A percentile compares a stretch with the other conserved stretches of the same genome.
These are phyloP conservation scores for Lipomyces yamanashiensis DNA, from an alignment of 805 yeast species.

Conservation along the genomic window DNA sequence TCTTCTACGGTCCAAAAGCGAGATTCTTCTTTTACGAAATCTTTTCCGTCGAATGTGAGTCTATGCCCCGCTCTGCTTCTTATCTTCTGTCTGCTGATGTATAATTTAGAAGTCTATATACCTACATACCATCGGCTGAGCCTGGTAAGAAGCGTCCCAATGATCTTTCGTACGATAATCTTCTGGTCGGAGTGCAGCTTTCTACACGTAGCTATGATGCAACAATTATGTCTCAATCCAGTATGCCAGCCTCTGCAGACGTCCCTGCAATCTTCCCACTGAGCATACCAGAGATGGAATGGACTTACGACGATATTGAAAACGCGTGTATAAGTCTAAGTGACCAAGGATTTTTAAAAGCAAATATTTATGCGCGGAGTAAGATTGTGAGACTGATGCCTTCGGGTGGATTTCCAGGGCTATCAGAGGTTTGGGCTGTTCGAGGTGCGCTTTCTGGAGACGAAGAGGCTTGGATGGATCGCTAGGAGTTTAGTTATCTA, in stretches of 20 bases:
- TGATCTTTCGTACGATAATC: constrained; percentile 32
- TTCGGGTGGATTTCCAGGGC: constrained; percentile 26
- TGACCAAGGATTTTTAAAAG: constrained; percentile 46
- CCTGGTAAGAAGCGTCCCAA: constrained; percentile 20
- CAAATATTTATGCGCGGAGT: constrained; percentile 42
- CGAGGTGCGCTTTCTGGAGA: constrained; percentile 16
- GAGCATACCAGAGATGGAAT: constrained; percentile 21
- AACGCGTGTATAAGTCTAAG: constrained; percentile 44
- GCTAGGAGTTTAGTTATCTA: constrained; percentile 5
- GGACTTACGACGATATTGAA: constrained; percentile 42
- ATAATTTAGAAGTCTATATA: neutral
- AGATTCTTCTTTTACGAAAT: constrained; percentile 43
- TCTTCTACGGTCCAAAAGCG: constrained; percentile 39
- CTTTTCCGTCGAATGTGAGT: constrained; percentile 34
- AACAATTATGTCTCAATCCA: neutral
- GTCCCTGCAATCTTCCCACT: constrained; percentile 1
- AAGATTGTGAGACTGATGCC: constrained; percentile 28
- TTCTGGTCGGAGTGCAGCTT: constrained; percentile 28
- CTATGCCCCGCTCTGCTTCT: neutral
- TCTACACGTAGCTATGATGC: constrained; percentile 23
- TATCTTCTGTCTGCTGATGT: neutral
- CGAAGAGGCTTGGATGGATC: constrained; percentile 37
- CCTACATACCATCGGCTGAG: neutral
- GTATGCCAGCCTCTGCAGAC: neutral
- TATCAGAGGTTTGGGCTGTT: constrained; percentile 28